Evolutionary conservation across 257 asterid species (phyloP).

Genomic region (Dorcoceras hygrometricum): DNA sequence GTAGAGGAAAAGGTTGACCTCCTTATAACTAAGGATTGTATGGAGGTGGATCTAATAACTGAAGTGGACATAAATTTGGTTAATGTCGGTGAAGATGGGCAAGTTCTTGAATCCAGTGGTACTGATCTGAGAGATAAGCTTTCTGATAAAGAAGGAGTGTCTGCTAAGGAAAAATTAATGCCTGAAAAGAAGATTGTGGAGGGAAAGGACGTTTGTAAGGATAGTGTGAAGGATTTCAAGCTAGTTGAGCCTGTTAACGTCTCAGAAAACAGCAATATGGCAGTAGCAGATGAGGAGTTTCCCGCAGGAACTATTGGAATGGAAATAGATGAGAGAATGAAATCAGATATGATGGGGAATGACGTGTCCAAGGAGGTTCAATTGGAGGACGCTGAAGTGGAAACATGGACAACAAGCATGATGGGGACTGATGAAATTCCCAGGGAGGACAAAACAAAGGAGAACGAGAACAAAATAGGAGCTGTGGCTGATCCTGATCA

Average conservation of each 20-base stretch:
- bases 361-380: slow-evolving; percentile 27
- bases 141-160: slow-evolving; percentile 27
- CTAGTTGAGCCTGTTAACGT: slow-evolving; percentile 28
- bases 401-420: slow-evolving; percentile 27
- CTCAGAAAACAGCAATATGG: slow-evolving; percentile 27
- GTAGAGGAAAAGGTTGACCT: slow-evolving; percentile 27
- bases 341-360: slow-evolving; percentile 24
- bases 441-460: slow-evolving; percentile 38
- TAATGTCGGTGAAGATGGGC: slow-evolving; percentile 32
- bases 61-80: slow-evolving; percentile 24
- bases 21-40: slow-evolving; percentile 20
- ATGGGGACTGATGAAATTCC: slow-evolving; percentile 23
- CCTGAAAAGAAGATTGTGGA: slow-evolving; percentile 26
- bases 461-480: slow-evolving; percentile 46
- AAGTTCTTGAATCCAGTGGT: slow-evolving; percentile 25
- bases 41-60: slow-evolving; percentile 21
- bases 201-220: slow-evolving; percentile 24
- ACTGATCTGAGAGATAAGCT: slow-evolving; percentile 27
- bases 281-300: slow-evolving; percentile 29
- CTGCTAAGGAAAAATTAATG: slow-evolving; percentile 25
- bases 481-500: slow-evolving; percentile 48
- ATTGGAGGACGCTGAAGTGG: slow-evolving; percentile 33
- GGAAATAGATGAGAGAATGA: slow-evolving; percentile 34
- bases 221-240: slow-evolving; percentile 23
- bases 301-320: slow-evolving; percentile 29